A percentile compares a stretch with the other conserved stretches of the same genome.
phyloP scores from a whole-genome alignment of 352 stramenopile species.

The Globisporangium abappressorium region DNA sequence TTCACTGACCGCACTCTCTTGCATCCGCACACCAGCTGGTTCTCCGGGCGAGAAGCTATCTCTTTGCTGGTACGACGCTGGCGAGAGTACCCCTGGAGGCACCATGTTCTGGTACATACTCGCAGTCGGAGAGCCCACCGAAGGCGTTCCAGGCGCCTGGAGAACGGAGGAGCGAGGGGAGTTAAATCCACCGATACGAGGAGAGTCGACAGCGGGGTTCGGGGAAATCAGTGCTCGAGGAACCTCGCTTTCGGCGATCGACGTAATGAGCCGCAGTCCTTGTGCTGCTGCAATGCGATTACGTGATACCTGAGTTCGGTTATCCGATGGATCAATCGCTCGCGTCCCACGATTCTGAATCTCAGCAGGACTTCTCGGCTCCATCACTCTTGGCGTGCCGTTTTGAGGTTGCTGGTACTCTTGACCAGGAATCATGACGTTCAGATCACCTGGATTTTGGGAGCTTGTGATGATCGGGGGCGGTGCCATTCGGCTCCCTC shows the following conservation, averaged over 20 bases:
- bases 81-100: conserved; percentile 51
- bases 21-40: conserved; percentile 17
- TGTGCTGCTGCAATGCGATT: conserved; percentile 47
- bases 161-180: conserved; percentile 73
- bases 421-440: conserved; percentile 50
- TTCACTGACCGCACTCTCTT: conserved; percentile 48
- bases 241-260: conserved; percentile 76
- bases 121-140: conserved; percentile 41
- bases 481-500: conserved; percentile 24
- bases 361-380: conserved; percentile 74
- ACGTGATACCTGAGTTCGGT: conserved; percentile 22
- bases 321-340: conserved; percentile 25
- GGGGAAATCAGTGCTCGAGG: conserved; percentile 78
- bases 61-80: conserved; percentile 80
- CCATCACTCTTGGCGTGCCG: conserved; percentile 24
- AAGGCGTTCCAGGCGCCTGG: conserved; percentile 68
- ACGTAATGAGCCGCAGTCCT: conserved; percentile 80
- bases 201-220: conserved; percentile 84
- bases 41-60: conserved; percentile 51
- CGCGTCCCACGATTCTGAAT: conserved; percentile 73
- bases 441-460: conserved; percentile 40
- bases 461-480: conserved; percentile 50
- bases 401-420: conserved; percentile 70
- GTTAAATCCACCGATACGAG: conserved; percentile 68
- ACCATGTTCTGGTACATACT: conserved; percentile 53